phyloP scores from a whole-genome alignment of 2,329 filamentous ascomycete species.

The Monosporascus sp. region DNA sequence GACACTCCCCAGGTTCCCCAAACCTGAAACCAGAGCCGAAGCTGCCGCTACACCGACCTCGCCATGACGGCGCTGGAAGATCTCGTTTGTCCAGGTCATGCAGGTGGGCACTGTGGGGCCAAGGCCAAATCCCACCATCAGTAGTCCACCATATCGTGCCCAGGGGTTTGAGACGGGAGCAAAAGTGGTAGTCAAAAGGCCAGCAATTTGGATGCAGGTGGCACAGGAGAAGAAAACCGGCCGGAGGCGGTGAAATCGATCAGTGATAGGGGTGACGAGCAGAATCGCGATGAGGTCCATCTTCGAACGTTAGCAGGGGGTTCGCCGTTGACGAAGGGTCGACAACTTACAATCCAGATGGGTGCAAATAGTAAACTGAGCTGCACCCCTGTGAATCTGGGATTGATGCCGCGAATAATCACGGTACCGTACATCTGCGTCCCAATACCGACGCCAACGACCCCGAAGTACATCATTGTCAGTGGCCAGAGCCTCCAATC shows the following conservation, averaged over 20 bases:
- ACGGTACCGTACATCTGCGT: constrained; percentile 84
- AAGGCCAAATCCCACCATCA: constrained; percentile 85
- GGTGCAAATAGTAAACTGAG: constrained; percentile 82
- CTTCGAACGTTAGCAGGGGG: constrained; percentile 31
- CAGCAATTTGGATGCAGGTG: constrained; percentile 73
- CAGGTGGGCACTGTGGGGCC: constrained; percentile 88
- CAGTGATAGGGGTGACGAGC: constrained; percentile 76
- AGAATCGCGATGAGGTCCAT: constrained; percentile 88
- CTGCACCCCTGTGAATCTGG: constrained; percentile 64
- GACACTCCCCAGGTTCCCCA: constrained; percentile 82
- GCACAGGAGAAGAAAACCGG: constrained; percentile 76
- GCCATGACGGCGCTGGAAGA: constrained; percentile 84
- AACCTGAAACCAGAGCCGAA: constrained; percentile 76
- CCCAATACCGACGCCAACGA: constrained; percentile 87
- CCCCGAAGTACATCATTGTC: constrained; percentile 88
- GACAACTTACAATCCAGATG: constrained; percentile 74
- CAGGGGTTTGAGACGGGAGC: constrained; percentile 62
- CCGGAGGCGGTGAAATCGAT: constrained; percentile 77
- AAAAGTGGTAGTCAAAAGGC: constrained; percentile 74
- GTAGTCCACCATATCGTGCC: constrained; percentile 81
- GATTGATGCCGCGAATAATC: constrained; percentile 76
- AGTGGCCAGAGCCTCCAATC: constrained; percentile 90
- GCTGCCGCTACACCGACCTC: constrained; percentile 88
- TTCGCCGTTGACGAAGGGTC: background rate
- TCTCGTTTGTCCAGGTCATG: constrained; percentile 89